Conservation (phyloP, 768 basidiomycete genomes). For the Fistulinella prunicolor region DNA sequence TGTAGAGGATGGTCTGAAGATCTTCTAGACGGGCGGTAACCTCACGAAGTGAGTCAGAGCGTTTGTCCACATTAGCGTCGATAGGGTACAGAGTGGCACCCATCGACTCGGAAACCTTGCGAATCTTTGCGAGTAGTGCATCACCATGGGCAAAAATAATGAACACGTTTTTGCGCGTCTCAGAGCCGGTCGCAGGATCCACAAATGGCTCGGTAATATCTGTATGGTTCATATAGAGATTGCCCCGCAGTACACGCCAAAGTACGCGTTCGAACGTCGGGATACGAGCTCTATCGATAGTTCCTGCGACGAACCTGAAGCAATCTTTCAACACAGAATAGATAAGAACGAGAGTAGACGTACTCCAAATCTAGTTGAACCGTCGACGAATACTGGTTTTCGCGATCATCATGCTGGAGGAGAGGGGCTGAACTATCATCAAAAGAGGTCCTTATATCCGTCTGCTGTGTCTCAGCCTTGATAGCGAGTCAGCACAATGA, state of each 20-base stretch:
- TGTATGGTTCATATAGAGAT: conserved; percentile 98
- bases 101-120: conserved; percentile 99
- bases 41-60: conserved; percentile 84
- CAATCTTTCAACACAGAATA: neutral
- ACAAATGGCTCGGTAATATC: conserved; percentile 93
- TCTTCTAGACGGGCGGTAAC: conserved; percentile 90
- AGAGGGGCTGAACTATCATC: conserved; percentile 91
- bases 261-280: conserved; percentile 95
- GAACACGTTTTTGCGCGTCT: conserved; percentile 97
- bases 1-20: conserved; percentile 82
- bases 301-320: conserved; percentile 90
- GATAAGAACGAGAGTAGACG: conserved; percentile 22
- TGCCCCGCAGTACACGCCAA: conserved; percentile 97
- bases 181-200: conserved; percentile 76
- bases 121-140: conserved; percentile 90
- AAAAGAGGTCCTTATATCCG: conserved; percentile 82
- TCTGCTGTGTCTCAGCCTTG: conserved; percentile 75
- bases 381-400: conserved; percentile 52
- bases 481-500: conserved; percentile 7
- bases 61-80: conserved; percentile 91
- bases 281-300: conserved; percentile 88
- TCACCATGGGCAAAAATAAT: conserved; percentile 99
- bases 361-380: conserved; percentile 88
- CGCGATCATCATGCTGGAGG: conserved; percentile 87
- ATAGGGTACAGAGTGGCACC: conserved; percentile 96